Percentiles rank a stretch among this genome's conserved stretches.
Conservation (phyloP, 176 grass and related monocot species). For the Oryza coarctata region DNA sequence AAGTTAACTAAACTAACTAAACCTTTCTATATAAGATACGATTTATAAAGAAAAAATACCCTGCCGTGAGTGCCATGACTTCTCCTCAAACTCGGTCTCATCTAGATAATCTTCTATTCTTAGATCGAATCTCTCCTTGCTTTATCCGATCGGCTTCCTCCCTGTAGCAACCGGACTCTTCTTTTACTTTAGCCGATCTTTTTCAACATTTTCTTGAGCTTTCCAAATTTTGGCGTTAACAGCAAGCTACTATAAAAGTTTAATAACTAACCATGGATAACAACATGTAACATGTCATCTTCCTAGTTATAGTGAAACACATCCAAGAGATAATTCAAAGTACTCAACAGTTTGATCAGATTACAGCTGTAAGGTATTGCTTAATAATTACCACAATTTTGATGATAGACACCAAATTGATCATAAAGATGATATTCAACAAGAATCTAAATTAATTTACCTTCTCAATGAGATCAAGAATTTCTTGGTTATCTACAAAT, state of each 20-base stretch:
- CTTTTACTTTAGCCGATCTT: no score
- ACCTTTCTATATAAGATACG: no score
- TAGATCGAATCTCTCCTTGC: no score
- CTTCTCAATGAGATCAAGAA: conserved; percentile 99
- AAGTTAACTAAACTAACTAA: no score
- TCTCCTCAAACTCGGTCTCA: no score
- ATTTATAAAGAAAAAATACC: no score
- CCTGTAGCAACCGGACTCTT: no score
- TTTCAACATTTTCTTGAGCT: no score
- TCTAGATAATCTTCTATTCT: no score
- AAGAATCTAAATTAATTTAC: conserved; percentile 37
- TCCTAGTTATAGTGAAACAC: not conserved
- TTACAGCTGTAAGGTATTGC: not conserved
- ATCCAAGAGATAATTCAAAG: conserved; percentile 10
- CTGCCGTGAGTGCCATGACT: no score
- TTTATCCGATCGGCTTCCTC: no score
- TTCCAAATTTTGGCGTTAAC: no score
- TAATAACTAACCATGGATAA: not conserved
- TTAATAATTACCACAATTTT: not conserved
- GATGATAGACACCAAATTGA: not conserved
- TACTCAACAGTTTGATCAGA: not conserved
- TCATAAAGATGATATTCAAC: not conserved
- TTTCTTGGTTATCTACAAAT: conserved; percentile 94
- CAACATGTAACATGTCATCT: not conserved
- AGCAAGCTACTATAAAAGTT: not conserved